phyloP scores from a whole-genome alignment of 768 basidiomycete genomes.

The Cystofilobasidium capitatum region DNA sequence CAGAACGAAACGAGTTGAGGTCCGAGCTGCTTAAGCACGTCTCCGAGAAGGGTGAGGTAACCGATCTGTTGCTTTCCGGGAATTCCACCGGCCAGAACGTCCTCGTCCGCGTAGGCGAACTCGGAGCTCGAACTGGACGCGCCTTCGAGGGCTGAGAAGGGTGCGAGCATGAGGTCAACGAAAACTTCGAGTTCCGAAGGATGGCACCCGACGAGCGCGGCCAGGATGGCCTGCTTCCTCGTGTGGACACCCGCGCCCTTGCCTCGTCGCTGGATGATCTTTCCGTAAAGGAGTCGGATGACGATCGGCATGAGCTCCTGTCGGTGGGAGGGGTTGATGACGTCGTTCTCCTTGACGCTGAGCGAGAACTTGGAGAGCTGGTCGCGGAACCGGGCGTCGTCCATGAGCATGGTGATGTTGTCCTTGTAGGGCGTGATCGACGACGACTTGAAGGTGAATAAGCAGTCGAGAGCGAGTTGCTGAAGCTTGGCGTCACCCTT shows the following conservation, averaged over 20 bases:
- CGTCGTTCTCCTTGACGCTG: slow-evolving; percentile 41
- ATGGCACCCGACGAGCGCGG: slow-evolving; percentile 58
- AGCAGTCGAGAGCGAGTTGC: slow-evolving; percentile 60
- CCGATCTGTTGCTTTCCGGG: slow-evolving; percentile 57
- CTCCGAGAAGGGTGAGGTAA: slow-evolving; percentile 72
- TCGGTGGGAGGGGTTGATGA: slow-evolving; percentile 52
- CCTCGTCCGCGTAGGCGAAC: slow-evolving; percentile 21
- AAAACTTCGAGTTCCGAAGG: slow-evolving; percentile 65
- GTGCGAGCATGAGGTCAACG: slow-evolving; percentile 77
- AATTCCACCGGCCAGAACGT: slow-evolving; percentile 19
- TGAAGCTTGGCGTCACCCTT: slow-evolving; percentile 77
- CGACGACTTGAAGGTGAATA: slow-evolving; percentile 71
- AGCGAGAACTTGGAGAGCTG: slow-evolving; percentile 65
- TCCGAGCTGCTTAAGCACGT: slow-evolving; percentile 72
- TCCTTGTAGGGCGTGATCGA: slow-evolving; percentile 52
- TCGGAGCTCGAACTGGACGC: slow-evolving; percentile 29
- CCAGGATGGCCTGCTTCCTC: slow-evolving; percentile 64
- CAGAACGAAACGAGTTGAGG: slow-evolving; percentile 59
- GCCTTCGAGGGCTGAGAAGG: slow-evolving; percentile 42
- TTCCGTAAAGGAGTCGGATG: slow-evolving; percentile 71
- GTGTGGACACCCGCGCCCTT: slow-evolving; percentile 36
- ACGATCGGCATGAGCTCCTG: slow-evolving; percentile 57
- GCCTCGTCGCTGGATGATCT: slow-evolving; percentile 73
- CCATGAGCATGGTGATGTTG: slow-evolving; percentile 60
- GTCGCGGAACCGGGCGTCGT: slow-evolving; percentile 83